These are phyloP conservation scores for Gossypioides kirkii DNA, from an alignment of 345 rosid genomes.

Conservation along the genomic window DNA sequence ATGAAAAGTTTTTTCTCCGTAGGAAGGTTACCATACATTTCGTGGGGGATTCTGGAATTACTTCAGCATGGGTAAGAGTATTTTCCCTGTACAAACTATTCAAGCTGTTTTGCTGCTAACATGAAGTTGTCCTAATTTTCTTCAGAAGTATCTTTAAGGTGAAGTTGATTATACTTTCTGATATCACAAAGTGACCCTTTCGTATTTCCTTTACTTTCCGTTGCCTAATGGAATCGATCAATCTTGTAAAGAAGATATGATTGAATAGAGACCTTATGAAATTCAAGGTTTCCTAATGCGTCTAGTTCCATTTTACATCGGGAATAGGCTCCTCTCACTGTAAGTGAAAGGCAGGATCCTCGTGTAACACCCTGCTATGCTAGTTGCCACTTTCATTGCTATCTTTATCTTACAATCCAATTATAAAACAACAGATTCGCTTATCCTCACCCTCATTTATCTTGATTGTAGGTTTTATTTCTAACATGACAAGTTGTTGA, in stretches of 20 bases:
- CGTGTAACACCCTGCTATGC: background rate
- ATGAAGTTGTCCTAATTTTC: background rate
- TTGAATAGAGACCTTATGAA: background rate
- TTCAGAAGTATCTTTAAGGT: background rate
- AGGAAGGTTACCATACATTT: conserved; percentile 89
- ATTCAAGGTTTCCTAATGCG: background rate
- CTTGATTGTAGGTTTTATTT: background rate
- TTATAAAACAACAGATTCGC: too few relatives aligned
- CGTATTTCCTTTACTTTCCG: background rate
- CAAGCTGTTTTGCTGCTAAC: background rate
- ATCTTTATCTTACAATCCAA: conserved; percentile 7
- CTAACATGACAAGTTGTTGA: background rate
- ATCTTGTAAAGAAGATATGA: background rate
- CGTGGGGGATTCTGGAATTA: conserved; percentile 99
- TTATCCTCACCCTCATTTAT: background rate
- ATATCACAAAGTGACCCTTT: background rate
- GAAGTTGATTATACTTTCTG: background rate
- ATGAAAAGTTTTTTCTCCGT: conserved; percentile 22
- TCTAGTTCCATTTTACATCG: background rate
- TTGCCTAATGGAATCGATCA: background rate
- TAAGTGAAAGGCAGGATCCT: background rate
- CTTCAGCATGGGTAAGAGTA: conserved; percentile 83
- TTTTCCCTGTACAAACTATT: background rate
- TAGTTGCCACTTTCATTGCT: background rate
- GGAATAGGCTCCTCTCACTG: background rate